Base-by-base conservation (phyloP, 2,329 filamentous ascomycete species). In the Chrysoporthe puriensis region DNA sequence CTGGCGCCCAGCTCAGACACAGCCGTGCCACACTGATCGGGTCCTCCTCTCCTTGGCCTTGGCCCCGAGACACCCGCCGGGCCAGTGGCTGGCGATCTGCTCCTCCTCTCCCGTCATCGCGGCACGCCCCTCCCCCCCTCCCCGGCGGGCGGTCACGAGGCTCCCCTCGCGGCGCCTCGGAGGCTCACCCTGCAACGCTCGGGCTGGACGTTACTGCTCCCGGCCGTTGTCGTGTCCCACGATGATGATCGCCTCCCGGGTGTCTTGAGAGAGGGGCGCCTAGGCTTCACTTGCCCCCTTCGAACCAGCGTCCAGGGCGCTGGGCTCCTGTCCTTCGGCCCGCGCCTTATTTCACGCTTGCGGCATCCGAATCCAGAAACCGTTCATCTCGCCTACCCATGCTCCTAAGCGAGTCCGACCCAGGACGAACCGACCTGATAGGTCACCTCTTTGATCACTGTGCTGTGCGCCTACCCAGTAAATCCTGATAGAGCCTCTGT, bases 381-480 rank as follows among this genome's bases (percentile, higher is more conserved):
- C 59, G 43, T 61, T 61, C 59, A 61, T 61, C 59, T 61, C 59
- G 59, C 40, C 59, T 61, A 46, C 43, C 59, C 59, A 61, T 61
- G 59, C 43, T 26, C 16, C 42, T 26, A 26, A 18, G 2, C 26
- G 21, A 40, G 59, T 26, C 59, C 18, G 13, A 46, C 59, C 43
- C 42, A 46, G 26, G 34, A 60, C 40, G 5, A 26, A 3, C 21
- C 26, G 16, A 16, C 11, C 43, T 61, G 59, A 61, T 61, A 61
- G 59, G 59, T 57, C 54, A 40, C 14, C 14, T 40, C 26, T 48
- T 32, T 32, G n/a, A 46, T 32, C 59, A 61, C 26, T 14, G 2
- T 46, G 8, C 44, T 16, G 14, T 46, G 18, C 13, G 11, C 44
- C 44, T n/a, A 4, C 18, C 36, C 26, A 26, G 26, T 26, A 26